Conservation (phyloP, 1,284 basidiomycete species). For the Irpex sp. region DNA sequence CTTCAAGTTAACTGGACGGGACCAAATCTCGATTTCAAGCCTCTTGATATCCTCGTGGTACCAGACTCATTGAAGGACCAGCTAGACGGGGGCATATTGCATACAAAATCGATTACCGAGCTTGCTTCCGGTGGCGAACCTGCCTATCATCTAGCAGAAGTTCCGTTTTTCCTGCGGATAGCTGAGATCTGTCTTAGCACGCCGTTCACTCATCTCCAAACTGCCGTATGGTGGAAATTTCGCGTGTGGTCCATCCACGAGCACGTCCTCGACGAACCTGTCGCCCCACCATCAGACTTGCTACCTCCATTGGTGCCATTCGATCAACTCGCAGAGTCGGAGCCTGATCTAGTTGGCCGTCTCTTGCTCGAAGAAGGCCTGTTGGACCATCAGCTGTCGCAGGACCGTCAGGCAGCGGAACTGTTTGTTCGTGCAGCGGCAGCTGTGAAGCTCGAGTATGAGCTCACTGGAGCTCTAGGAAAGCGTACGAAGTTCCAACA, state of each 20-base stretch:
- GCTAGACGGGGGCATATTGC: conserved; percentile 51
- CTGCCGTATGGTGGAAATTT: conserved; percentile 77
- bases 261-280: conserved; percentile 85
- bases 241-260: conserved; percentile 76
- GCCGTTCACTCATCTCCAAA: conserved; percentile 42
- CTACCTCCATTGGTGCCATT: conserved; percentile 50
- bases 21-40: conserved; percentile 72
- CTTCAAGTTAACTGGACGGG: conserved; percentile 97
- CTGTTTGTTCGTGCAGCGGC: conserved; percentile 79
- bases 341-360: conserved; percentile 67
- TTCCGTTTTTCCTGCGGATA: conserved; percentile 73
- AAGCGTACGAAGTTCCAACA: conserved; percentile 95
- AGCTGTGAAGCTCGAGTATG: conserved; percentile 81
- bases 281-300: conserved; percentile 52
- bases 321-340: conserved; percentile 30
- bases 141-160: conserved; percentile 85
- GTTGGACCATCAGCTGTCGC: conserved; percentile 68
- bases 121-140: conserved; percentile 91
- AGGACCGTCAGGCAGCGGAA: conserved; percentile 79
- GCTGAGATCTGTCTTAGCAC: conserved; percentile 69
- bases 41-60: conserved; percentile 47
- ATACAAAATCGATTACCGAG: conserved; percentile 68
- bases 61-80: conserved; percentile 26
- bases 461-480: conserved; percentile 91
- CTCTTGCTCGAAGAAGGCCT: conserved; percentile 82